These are phyloP conservation scores for Gnetum montanum DNA, from an alignment of 75 land plant species.

Conservation along the genomic window DNA sequence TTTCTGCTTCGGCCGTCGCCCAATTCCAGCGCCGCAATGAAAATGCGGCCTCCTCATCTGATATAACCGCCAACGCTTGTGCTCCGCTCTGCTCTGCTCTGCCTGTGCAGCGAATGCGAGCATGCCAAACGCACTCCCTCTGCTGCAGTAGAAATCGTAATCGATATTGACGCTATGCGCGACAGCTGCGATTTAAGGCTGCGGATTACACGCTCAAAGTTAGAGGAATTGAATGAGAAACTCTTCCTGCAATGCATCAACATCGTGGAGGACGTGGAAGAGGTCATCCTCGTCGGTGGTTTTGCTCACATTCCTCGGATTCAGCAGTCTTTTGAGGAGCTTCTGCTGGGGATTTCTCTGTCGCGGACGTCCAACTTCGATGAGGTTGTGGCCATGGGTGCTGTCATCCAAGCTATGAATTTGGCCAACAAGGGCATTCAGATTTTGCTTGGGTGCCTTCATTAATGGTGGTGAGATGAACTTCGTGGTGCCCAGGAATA, in stretches of 20 bases:
- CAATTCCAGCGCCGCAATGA: no score
- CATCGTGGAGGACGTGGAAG: slow-evolving; percentile 15
- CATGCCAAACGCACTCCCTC: slow-evolving; percentile 18
- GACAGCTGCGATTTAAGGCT: slow-evolving; percentile 12
- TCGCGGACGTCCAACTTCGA: neutral
- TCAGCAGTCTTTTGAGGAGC: neutral
- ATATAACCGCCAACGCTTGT: slow-evolving; percentile 10
- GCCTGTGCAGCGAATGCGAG: slow-evolving; percentile 16
- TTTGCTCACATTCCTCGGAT: slow-evolving; percentile 19
- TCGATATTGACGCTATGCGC: slow-evolving; percentile 10
- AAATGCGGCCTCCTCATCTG: no score
- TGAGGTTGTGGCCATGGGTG: neutral
- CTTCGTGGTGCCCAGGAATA: no score
- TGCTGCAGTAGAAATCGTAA: slow-evolving; percentile 18
- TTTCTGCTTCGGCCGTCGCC: no score
- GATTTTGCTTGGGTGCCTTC: no score
- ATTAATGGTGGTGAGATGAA: no score
- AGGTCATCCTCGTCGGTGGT: slow-evolving; percentile 19
- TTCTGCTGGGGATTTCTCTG: neutral
- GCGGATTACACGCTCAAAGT: slow-evolving; percentile 16
- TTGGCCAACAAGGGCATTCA: neutral
- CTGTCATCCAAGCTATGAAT: neutral
- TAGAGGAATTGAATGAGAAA: slow-evolving; percentile 15
- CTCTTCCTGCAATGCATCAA: slow-evolving; percentile 20
- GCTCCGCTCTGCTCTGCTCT: slow-evolving; percentile 9